Evolutionary conservation across 192 early-diverging fungal species (phyloP), one percentile per base, ranked within the genome.

Genomic region (Umbelopsis sp.): DNA sequence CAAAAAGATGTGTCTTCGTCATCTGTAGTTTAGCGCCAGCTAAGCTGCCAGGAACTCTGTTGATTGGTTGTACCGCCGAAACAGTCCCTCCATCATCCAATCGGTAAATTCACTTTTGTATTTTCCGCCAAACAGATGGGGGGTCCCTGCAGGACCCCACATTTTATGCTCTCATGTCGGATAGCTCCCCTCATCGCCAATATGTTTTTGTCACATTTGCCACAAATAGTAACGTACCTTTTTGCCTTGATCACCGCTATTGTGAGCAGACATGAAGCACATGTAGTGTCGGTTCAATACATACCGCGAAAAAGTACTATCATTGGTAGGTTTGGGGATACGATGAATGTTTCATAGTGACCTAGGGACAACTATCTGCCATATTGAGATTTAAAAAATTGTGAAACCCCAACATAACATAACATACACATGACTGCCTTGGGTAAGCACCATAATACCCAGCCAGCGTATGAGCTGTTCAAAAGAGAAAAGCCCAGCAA

Each of bases 371-470:
- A 27, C 55, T 61, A 61, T 35, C 10, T 35, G 16, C 55, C 55
- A 33, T n/a, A 61, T 30, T 61, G 55, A 30, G 55, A 35, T 27
- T 61, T 25, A 61, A 61, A 61, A 61, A 61, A 61, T 61, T 61
- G 55, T 35, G 55, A 35, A 61, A 61, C 55, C 55, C 55, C 55
- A 61, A 61, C 55, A 61, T 35, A 61, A 61, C 55, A 61, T 35
- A 61, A 53, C 27, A 61, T 61, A 35, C 55, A 61, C 55, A 61
- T 61, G 55, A 61, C 30, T 35, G 27, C 4, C 30, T 35, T 41
- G 37, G 3, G 37, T 41, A 41, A 41, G 5, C 37, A 41, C 37
- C 10, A 41, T 30, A 30, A 30, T 30, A 30, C 27, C 27, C 27
- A 30, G 27, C 27, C 27, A 30, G 27, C 6, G 16, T 16, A 37